Base-by-base conservation (phyloP, 2,329 filamentous ascomycete species). In the Fusarium sarcochroum region DNA sequence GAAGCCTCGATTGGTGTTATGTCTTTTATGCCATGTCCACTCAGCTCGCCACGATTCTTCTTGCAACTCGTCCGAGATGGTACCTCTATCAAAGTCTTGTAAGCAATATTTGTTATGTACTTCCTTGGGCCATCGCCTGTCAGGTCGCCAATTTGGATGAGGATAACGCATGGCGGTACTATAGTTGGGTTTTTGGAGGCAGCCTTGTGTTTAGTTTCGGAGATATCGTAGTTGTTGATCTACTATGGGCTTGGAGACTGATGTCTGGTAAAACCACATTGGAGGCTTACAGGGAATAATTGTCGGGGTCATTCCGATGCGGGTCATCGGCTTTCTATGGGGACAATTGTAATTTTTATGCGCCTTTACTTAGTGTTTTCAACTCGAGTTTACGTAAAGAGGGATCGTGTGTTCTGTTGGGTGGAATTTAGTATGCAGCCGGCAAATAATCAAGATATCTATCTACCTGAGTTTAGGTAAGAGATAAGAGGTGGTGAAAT, bases 61-160 rank as follows among this genome's bases (percentile, higher is more conserved):
- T 92, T 0, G 87, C 90, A 0, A 91, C 90, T 0, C 79, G 84
- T 1, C 90, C 90, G 0, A 79, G 80, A 3, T 93, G 89, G 90
- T 93, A 92, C 73, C 80, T 93, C 0, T 88, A 85, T 59, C 90
- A 93, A 74, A 89, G 87, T 5, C 77, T 93, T 1, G 84, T 80
- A 0, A 91, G 89, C 8, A 93, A 93, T 70, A 47, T 93, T 0
- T 75, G 90, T 0, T 93, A 90, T 73, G 89, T 93, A 0, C 77
- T 93, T 4, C 90, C 90, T 0, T 93, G 90, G 90, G 90, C 90
- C 0, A 86, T 93, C 40, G 88, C 85, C 0, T 88, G 86, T 61
- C 86, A 84, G 50, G 81, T 79, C 6, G 78, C 77, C n/a, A 55
- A 77, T 3, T 77, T 90, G 45, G 82, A 84, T 8, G 74, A 80